phyloP scores from a whole-genome alignment of 169 alveolate genomes.

The Cryptosporidium viatorum region DNA sequence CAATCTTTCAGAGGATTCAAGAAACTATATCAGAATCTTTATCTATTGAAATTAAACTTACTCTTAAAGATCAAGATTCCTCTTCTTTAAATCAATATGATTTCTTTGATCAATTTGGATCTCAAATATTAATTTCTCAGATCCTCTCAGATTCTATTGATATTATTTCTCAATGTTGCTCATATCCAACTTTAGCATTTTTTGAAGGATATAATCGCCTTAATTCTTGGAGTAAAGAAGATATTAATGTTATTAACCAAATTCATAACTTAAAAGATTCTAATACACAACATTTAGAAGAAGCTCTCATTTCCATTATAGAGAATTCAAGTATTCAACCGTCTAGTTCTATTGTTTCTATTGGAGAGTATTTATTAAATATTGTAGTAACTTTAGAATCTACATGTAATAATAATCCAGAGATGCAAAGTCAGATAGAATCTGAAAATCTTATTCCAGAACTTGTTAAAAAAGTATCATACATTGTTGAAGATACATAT shows the following conservation, averaged over 20 bases:
- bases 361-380: conserved; percentile 62
- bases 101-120: conserved; percentile 4
- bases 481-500: conserved; percentile 29
- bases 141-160: conserved; percentile 45
- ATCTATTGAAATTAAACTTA: background rate
- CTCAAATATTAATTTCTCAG: conserved; percentile 23
- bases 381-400: conserved; percentile 55
- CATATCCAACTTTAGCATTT: conserved; percentile 54
- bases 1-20: conserved; percentile 28
- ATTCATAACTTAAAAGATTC: background rate
- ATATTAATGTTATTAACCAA: background rate
- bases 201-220: conserved; percentile 46
- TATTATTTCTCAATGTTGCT: conserved; percentile 68
- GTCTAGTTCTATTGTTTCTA: conserved; percentile 30
- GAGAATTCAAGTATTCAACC: conserved; percentile 34
- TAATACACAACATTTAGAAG: background rate
- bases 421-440: conserved; percentile 24
- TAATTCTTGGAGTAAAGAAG: conserved; percentile 6
- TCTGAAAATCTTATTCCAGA: conserved; percentile 16
- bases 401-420: conserved; percentile 4
- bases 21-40: conserved; percentile 16
- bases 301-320: background rate
- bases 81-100: background rate
- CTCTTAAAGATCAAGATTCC: background rate
- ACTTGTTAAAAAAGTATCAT: conserved; percentile 30